Evolutionary conservation across 306 rosid genomes (phyloP), one percentile per base, ranked within the genome.

Genomic region (Astragalus membranaceus): DNA sequence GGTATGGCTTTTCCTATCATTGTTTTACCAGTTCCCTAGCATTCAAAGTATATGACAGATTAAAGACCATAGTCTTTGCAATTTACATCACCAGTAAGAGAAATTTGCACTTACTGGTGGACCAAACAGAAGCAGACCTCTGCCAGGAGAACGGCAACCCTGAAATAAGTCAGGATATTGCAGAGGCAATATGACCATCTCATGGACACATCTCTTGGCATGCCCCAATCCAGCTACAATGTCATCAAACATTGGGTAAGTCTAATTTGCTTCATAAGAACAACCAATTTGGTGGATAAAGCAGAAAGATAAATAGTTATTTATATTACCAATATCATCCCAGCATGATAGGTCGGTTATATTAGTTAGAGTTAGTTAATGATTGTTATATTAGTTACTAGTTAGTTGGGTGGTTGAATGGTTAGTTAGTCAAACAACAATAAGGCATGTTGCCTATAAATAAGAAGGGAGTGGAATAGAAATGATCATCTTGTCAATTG

Each of bases 1-100:
- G 97, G 96, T 77, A 88, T 94, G 78, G 99, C 97, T 84, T 94
- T 94, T 70, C 99, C 99, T 17, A 94, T 91, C 97, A 94, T 94
- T 72, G 99, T 94, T 85, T 94, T 94, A 14, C 99, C 99, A 14
- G 97, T 91, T 78, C 99, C 99, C 97, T 94, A 74, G 57, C 84
- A 76, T 65, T 72, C 63, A 60, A 39, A 79, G 73, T 9, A 59
- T 17, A 51, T 79, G 30, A 51, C 44, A 64, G 46, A 66, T 79
- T 53, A 29, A 57, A 78, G 37, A 46, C 60, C 64, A 70, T 58
- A 76, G 55, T 13, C 12, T 39, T 48, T 44, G 57, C 54, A 29
- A 64, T 75, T 44, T 9, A 68, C 15, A 48, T 64, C 59, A 70
- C 52, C 60, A 55, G 44, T 4, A 67, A 67, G 68, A 76, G 69